Conservation (phyloP, 495 filamentous ascomycete genomes). For the Neurospora sp. region DNA sequence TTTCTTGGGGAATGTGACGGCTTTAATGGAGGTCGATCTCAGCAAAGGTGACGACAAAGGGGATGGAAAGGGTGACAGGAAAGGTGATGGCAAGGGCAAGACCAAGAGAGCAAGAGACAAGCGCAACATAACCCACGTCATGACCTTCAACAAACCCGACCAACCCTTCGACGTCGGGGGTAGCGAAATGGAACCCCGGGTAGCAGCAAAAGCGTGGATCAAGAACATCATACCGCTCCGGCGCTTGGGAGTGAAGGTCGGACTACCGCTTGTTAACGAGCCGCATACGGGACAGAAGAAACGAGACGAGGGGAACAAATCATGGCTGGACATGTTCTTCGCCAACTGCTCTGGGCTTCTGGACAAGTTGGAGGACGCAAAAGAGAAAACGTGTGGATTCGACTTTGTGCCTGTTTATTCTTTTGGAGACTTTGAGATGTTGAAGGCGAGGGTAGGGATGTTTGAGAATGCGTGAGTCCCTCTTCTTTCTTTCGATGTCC, state of each 20-base stretch:
- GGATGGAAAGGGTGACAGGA: background rate
- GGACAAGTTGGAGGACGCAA: conserved; percentile 5
- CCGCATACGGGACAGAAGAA: conserved; percentile 24
- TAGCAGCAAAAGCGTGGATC: conserved; percentile 48
- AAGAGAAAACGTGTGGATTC: conserved; percentile 32
- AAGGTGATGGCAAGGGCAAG: background rate
- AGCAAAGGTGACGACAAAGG: background rate
- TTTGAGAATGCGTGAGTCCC: conserved; percentile 18
- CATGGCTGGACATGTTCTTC: conserved; percentile 50
- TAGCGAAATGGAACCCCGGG: conserved; percentile 32
- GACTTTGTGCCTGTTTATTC: conserved; percentile 60
- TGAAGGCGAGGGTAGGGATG: conserved; percentile 29
- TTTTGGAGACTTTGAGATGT: conserved; percentile 51
- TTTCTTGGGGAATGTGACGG: conserved; percentile 38
- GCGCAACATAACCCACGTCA: conserved; percentile 42
- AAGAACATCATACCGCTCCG: conserved; percentile 47
- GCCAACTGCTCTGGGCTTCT: conserved; percentile 22
- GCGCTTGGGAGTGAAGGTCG: conserved; percentile 37
- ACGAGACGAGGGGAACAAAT: background rate
- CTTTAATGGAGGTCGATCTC: conserved; percentile 28
- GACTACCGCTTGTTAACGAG: conserved; percentile 37
- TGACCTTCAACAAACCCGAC: conserved; percentile 61
- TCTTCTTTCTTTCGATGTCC: no score
- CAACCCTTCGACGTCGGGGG: conserved; percentile 39
- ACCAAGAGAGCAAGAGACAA: background rate